Evolutionary conservation across 257 asterid genomes (phyloP), one percentile per base, ranked within the genome.

Genomic region (Jaltomata sinuosa): DNA sequence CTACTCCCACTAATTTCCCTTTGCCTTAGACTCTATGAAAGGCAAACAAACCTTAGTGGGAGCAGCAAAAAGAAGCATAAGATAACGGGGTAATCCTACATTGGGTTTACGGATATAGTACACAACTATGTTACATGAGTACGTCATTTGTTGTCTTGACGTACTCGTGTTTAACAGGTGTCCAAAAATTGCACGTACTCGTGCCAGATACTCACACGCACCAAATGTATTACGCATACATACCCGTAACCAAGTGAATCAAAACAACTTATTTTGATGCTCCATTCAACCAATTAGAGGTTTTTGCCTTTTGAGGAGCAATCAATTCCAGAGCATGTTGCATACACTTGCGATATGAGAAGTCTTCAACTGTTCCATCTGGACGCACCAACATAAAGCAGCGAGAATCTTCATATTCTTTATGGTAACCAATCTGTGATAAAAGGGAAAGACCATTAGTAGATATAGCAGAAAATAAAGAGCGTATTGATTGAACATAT

Each of bases 41-140:
- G 98, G 97, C 98, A 74, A 92, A 95, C 93, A 91, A 94, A 86
- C 90, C 86, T 87, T 72, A 95, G 95, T 94, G 92, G 98, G 93
- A 95, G 99, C 95, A 87, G 97, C 99, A 97, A 97, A 93, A 95
- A 93, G 99, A 97, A 95, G 99, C 99, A 86, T 88, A 83, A 85
- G 88, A 86, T 69, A 14, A 90, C 84, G 88, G 94, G 92, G 94
- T 89, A 90, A 64, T 3, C 87, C 95, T 93, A 32, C 25, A 81
- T 59, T 85, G 86, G 80, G 83, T 91, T 82, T 38, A 9, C 82
- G 42, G 38, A 77, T 9, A 3, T 50, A 29, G 29, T 18, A 49
- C 15, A 40, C 42, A 62, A 49, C 81, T 47, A 76, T 16, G 62
- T 76, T 76, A 27, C 81, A 77, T 18, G 62, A 49, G 34, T 49